These are phyloP conservation scores for Candida caryicola DNA, from an alignment of 805 yeast genomes.

Conservation along the genomic window DNA sequence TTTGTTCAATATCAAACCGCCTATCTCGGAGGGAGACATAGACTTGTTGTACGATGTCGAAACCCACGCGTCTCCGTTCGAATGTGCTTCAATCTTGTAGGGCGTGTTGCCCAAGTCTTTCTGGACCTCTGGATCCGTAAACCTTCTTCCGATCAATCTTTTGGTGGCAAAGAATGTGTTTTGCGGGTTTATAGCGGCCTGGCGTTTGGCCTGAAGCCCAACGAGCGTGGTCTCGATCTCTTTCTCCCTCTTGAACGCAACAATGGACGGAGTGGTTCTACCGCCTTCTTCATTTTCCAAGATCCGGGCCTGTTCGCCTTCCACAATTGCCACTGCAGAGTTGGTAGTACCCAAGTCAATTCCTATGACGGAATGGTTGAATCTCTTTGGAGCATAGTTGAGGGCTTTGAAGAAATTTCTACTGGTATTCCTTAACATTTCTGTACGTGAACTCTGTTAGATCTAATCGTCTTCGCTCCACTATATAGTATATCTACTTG, in stretches of 20 bases:
- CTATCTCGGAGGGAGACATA: conserved; percentile 68
- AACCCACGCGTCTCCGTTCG: conserved; percentile 71
- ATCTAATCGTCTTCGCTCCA: no score
- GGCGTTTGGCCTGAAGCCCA: conserved; percentile 75
- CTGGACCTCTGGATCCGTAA: conserved; percentile 66
- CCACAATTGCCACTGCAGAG: conserved; percentile 78
- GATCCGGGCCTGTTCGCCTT: conserved; percentile 59
- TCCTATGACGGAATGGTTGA: conserved; percentile 52
- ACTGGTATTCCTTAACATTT: not conserved
- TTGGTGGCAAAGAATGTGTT: conserved; percentile 82
- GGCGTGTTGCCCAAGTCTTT: conserved; percentile 63
- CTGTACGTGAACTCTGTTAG: not conserved
- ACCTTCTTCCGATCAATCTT: conserved; percentile 73
- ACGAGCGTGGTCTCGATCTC: conserved; percentile 32
- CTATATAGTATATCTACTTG: not conserved
- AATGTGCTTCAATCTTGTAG: conserved; percentile 55
- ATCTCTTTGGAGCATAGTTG: not conserved
- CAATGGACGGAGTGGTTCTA: conserved; percentile 77
- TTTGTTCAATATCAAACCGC: conserved; percentile 60
- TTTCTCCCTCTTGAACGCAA: conserved; percentile 51
- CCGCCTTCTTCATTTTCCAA: conserved; percentile 78
- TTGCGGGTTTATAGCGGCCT: conserved; percentile 69
- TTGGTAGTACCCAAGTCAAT: conserved; percentile 85
- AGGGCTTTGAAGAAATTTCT: not conserved
- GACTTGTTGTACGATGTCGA: conserved; percentile 39